These are phyloP conservation scores for Chaetomium sp. DNA, from an alignment of 2,329 filamentous ascomycete species.

Conservation along the genomic window DNA sequence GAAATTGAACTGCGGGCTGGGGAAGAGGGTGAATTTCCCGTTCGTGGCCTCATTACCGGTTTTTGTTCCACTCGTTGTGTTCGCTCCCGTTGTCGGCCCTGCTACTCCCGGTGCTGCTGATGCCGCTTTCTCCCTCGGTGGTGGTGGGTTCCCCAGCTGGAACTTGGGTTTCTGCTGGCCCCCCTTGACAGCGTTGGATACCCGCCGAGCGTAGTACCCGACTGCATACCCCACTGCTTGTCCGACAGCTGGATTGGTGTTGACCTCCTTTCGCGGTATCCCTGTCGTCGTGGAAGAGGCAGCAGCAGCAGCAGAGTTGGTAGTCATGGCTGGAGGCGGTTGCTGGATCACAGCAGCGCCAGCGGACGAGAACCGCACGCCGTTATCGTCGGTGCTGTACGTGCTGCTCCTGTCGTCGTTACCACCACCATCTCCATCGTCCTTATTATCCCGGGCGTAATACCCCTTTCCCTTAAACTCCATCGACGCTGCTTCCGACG, in stretches of 20 bases:
- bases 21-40: constrained; percentile 25
- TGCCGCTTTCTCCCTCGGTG: not conserved
- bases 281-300: not conserved
- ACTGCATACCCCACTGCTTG: constrained; percentile 19
- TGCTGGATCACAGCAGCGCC: constrained; percentile 19
- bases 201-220: constrained; percentile 12
- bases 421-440: constrained; percentile 8
- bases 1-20: constrained; percentile 13
- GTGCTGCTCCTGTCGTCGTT: constrained; percentile 19
- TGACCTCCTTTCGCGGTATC: not conserved
- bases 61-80: too few species aligned
- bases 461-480: not conserved
- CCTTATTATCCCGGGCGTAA: constrained; percentile 14
- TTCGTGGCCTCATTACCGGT: too few species aligned
- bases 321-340: constrained; percentile 7
- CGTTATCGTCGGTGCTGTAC: constrained; percentile 20
- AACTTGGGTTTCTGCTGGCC: not conserved
- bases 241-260: not conserved
- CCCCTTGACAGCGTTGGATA: not conserved
- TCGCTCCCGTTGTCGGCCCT: constrained; percentile 3
- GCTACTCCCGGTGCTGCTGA: not conserved
- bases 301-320: not conserved
- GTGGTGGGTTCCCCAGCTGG: constrained; percentile 8
- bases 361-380: constrained; percentile 12
- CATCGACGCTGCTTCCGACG: not conserved